Evolutionary conservation across 176 grass and related monocot species (phyloP).

Genomic region (Aechmea fasciata): DNA sequence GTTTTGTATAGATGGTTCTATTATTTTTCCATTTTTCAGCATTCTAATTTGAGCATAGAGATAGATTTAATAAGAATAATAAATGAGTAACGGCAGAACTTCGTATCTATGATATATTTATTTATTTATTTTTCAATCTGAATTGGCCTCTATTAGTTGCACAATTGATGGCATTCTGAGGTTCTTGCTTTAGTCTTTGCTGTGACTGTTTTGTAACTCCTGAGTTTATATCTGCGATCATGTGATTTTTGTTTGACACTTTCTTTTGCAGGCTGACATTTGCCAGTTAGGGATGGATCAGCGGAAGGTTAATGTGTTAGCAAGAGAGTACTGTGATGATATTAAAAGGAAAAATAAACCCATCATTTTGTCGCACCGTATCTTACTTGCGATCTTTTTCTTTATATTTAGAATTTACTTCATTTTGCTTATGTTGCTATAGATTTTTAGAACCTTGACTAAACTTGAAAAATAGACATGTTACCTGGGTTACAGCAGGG

Average conservation of each 20-base stretch:
- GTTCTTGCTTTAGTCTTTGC: neutral
- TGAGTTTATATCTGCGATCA: neutral
- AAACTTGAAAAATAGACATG: conserved; percentile 47
- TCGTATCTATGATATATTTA: too few species aligned
- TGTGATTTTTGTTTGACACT: neutral
- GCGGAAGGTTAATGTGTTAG: conserved; percentile 81
- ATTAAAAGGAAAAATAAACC: conserved; percentile 93
- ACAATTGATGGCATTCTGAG: neutral
- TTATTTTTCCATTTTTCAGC: too few species aligned
- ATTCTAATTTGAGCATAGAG: too few species aligned
- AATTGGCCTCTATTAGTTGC: neutral
- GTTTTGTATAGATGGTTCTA: too few species aligned
- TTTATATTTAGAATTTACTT: neutral
- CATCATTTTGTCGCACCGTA: conserved; percentile 98
- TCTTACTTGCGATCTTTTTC: conserved; percentile 21
- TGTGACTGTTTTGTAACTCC: neutral
- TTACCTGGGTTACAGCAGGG: conserved; percentile 86
- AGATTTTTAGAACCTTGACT: neutral
- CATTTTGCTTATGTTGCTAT: neutral
- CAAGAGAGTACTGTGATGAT: conserved; percentile 77
- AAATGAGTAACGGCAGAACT: too few species aligned
- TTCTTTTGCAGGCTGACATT: conserved; percentile 61
- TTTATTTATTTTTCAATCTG: too few species aligned
- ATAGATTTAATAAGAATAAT: too few species aligned
- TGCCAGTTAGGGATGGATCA: conserved; percentile 91